Evolutionary conservation across 331 rosid genomes (phyloP), one percentile per base, ranked within the genome.

Genomic region (Acacia concinna): DNA sequence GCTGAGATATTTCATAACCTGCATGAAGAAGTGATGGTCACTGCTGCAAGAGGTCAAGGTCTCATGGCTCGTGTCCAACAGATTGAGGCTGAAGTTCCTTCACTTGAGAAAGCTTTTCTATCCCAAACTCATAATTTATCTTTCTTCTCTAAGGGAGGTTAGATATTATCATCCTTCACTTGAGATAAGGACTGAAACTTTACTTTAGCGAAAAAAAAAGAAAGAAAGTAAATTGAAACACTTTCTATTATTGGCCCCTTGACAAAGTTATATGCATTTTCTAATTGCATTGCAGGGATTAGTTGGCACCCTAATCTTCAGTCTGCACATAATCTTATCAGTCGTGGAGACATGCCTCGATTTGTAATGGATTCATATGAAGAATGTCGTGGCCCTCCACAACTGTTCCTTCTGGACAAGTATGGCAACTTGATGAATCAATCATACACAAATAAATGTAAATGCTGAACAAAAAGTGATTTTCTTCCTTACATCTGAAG

Each of bases 291-390:
- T 81, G 82, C 91, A 96, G 99, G 99, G 85, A 80, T 87, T 87
- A 91, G 85, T 73, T 96, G 98, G 97, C 96, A 89, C 91, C 91
- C 99, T 75, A 93, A 85, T 89, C 80, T 93, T 84, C 91, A 35
- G 51, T 74, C 79, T 4, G 92, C 89, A 60, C 93, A 91, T 71
- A 86, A 88, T 89, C 87, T 90, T 73, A 81, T 96, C 77, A 81
- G 95, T 60, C 84, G 73, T 1, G 97, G 98, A 77, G 97, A 91
- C 87, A 86, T 96, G 38, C 99, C 99, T 79, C 96, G 98, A 77
- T 92, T 96, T 90, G 87, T 96, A 74, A 90, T 88, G 98, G 99
- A 91, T 82, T 91, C 98, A 6, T 96, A 96, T 84, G 99, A 93
- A 88, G 97, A 93, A 77, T 89, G 97, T 56, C 92, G 93, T 63